These are phyloP conservation scores for Raphanus raphanistrum DNA, from an alignment of 345 rosid genomes.

Conservation along the genomic window DNA sequence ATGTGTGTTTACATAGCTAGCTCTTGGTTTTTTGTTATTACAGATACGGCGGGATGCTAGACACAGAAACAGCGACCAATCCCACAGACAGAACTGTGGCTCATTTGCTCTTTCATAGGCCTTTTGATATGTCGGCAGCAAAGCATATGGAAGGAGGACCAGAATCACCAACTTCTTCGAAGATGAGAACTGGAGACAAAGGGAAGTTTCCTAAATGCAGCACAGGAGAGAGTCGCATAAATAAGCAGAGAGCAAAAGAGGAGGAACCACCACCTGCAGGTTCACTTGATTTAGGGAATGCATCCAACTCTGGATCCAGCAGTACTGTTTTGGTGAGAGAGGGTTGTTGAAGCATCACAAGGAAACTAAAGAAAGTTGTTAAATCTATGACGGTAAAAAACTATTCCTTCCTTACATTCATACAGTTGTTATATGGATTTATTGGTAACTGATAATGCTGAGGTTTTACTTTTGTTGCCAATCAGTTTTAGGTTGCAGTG, in stretches of 20 bases:
- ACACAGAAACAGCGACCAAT: conserved; percentile 81
- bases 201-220: not conserved
- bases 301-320: conserved; percentile 45
- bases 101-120: conserved; percentile 83
- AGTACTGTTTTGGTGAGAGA: conserved; percentile 34
- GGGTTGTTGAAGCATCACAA: conserved; percentile 31
- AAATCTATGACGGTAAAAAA: conserved; percentile 34
- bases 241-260: conserved; percentile 33
- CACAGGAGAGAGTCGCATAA: conserved; percentile 34
- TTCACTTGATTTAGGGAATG: conserved; percentile 39
- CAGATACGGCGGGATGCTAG: conserved; percentile 56
- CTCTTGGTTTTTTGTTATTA: conserved; percentile 29
- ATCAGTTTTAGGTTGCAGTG: conserved; percentile 32
- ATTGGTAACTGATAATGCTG: conserved; percentile 30
- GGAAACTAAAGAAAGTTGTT: conserved; percentile 33
- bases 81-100: conserved; percentile 87
- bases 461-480: conserved; percentile 38
- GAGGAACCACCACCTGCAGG: conserved; percentile 35
- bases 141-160: conserved; percentile 61
- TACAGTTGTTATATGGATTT: conserved; percentile 23
- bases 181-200: conserved; percentile 33
- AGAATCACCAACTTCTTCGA: conserved; percentile 56
- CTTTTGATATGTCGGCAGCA: conserved; percentile 45
- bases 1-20: conserved; percentile 12
- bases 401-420: conserved; percentile 37